A percentile compares a stretch with the other conserved stretches of the same genome.
These are phyloP conservation scores for Trebouxia sp. DNA, from an alignment of 139 green algal species.

Conservation along the genomic window DNA sequence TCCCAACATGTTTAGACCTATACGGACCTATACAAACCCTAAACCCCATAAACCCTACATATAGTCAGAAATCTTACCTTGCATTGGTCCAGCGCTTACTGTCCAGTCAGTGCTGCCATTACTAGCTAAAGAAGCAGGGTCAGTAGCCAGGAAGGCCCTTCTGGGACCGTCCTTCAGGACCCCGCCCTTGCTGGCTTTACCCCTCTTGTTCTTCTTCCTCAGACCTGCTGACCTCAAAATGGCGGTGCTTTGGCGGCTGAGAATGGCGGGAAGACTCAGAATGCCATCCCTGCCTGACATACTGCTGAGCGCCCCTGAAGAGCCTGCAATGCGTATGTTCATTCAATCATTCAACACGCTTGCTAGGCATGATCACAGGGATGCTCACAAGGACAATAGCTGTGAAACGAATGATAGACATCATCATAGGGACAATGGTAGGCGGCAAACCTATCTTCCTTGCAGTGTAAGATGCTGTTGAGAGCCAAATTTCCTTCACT, in stretches of 20 bases:
- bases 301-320: neutral
- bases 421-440: too few species aligned
- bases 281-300: neutral
- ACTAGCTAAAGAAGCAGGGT: neutral
- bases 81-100: neutral
- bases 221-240: neutral
- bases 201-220: constrained; percentile 11
- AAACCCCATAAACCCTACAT: too few species aligned
- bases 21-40: too few species aligned
- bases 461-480: too few species aligned
- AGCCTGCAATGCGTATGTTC: neutral
- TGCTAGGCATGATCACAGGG: too few species aligned
- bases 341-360: too few species aligned
- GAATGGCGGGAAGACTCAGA: neutral
- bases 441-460: too few species aligned
- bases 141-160: too few species aligned
- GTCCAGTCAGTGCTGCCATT: neutral
- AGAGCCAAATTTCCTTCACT: too few species aligned
- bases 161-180: neutral
- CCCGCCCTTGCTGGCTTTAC: neutral
- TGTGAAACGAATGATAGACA: neutral
- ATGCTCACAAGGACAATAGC: neutral
- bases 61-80: too few species aligned
- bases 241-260: neutral
- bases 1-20: too few species aligned